phyloP scores from a whole-genome alignment of 176 grass and related monocot genomes.

The Hyparrhenia diplandra region DNA sequence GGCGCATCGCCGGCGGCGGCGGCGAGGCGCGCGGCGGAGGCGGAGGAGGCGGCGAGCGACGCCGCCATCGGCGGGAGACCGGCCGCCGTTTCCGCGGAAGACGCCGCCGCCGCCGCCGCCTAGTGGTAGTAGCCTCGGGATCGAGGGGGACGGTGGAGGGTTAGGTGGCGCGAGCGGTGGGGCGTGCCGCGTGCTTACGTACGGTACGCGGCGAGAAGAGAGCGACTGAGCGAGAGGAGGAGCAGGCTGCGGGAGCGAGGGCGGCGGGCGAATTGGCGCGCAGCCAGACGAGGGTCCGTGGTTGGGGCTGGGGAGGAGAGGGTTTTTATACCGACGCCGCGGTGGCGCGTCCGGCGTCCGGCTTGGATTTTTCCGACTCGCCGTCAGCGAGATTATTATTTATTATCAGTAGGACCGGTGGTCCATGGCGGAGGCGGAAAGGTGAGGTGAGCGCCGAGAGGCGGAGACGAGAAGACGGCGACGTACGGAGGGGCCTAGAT shows the following conservation, averaged over 20 bases:
- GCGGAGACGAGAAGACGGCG: background rate
- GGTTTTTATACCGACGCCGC: background rate
- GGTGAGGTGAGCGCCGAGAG: background rate
- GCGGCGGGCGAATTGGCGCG: conserved; percentile 16
- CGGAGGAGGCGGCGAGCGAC: background rate
- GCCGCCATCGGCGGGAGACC: conserved; percentile 12
- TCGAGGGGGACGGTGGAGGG: accelerated
- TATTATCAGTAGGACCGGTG: background rate
- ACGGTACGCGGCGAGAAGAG: conserved; percentile 21
- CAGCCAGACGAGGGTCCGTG: background rate
- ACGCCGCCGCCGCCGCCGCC: background rate
- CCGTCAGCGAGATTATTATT: background rate
- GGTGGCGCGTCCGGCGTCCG: background rate
- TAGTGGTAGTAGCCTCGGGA: background rate
- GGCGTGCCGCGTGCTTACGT: background rate
- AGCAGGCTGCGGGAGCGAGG: background rate
- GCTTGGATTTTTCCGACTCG: background rate
- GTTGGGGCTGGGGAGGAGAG: background rate
- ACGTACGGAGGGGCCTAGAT: too few species aligned
- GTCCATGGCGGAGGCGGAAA: background rate
- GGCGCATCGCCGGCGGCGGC: conserved; percentile 10
- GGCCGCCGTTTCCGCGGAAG: background rate
- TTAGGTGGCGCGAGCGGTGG: background rate
- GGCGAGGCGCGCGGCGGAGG: background rate
- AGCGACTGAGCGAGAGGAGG: background rate